A percentile compares a stretch with the other conserved stretches of the same genome.
Evolutionary conservation across 2,329 filamentous ascomycete species (phyloP).

Genomic region (Neopestalotiopsis sp.): DNA sequence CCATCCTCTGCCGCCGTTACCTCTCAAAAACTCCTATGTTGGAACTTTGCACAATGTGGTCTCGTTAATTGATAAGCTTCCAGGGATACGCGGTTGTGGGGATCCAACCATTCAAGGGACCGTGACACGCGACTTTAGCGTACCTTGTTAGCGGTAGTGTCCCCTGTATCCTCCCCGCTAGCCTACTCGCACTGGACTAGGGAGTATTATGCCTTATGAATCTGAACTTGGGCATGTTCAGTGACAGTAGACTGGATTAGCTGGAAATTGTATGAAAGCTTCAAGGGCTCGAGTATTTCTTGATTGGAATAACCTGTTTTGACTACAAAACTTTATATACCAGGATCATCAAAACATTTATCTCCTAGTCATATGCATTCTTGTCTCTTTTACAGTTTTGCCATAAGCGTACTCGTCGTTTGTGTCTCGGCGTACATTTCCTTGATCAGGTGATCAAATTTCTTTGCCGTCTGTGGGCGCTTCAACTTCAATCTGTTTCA

Average conservation of each 20-base stretch:
- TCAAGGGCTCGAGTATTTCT: too few relatives aligned
- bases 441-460: background rate
- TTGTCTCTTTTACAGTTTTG: background rate
- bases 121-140: background rate
- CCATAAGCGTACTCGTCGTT: background rate
- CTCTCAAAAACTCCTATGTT: background rate
- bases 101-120: background rate
- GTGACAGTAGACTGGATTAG: too few relatives aligned
- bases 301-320: too few relatives aligned
- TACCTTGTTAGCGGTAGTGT: background rate
- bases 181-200: too few relatives aligned
- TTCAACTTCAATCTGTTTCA: background rate
- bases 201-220: too few relatives aligned
- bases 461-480: background rate
- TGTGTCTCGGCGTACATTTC: conserved; percentile 7
- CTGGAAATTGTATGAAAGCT: too few relatives aligned
- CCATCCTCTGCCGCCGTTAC: background rate
- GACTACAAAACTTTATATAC: too few relatives aligned
- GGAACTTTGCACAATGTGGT: background rate
- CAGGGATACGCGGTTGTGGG: background rate
- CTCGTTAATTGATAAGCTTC: background rate
- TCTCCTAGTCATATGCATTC: too few relatives aligned
- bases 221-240: too few relatives aligned
- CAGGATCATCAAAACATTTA: too few relatives aligned
- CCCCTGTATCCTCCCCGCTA: background rate